These are phyloP conservation scores for Escallonia rubra DNA, from an alignment of 129 eudicot species.

Conservation along the genomic window DNA sequence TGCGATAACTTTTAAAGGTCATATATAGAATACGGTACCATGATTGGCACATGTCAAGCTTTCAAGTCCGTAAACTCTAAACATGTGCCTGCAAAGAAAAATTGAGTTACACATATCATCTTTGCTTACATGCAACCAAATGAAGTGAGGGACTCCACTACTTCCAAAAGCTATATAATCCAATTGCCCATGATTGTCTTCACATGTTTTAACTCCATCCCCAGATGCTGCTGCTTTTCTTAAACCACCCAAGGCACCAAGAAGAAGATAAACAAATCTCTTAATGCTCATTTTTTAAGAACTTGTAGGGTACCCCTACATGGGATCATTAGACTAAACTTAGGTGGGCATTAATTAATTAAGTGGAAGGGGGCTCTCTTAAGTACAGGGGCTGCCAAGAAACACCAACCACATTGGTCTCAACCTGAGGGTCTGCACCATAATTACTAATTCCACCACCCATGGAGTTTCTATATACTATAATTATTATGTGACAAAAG, in stretches of 20 bases:
- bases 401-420: not conserved
- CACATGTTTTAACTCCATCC: not conserved
- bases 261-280: not conserved
- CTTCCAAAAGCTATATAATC: not conserved
- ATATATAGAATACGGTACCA: too few species aligned
- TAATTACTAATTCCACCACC: not conserved
- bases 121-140: not conserved
- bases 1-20: too few species aligned
- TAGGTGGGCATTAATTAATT: not conserved
- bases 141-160: not conserved
- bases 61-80: too few species aligned
- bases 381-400: not conserved
- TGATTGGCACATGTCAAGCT: too few species aligned
- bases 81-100: too few species aligned
- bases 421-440: not conserved
- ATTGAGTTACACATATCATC: too few species aligned
- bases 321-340: not conserved
- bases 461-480: not conserved
- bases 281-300: not conserved
- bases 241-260: not conserved
- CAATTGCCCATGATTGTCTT: conserved; percentile 1
- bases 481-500: not conserved
- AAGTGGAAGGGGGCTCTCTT: not conserved
- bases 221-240: conserved; percentile 1
- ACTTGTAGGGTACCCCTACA: conserved; percentile 1